Evolutionary conservation across 1,139 yeast genomes (phyloP).

Genomic region (Debaryomyces nepalensis): DNA sequence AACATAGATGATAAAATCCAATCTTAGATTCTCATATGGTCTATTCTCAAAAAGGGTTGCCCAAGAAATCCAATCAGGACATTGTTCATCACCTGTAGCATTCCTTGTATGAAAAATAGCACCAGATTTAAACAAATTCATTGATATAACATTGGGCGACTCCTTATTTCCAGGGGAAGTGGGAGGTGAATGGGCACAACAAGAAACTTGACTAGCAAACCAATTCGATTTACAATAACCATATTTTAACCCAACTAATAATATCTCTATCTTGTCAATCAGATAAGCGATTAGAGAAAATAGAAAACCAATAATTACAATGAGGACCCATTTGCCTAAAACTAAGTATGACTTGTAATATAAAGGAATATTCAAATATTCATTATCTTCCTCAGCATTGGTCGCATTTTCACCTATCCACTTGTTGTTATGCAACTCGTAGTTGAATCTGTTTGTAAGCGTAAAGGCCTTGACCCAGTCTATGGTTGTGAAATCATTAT

Average conservation of each 20-base stretch:
- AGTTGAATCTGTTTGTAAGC: slow-evolving; percentile 51
- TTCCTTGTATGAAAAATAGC: slow-evolving; percentile 18
- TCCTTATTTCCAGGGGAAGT: background rate
- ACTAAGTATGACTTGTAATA: slow-evolving; percentile 31
- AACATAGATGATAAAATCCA: slow-evolving; percentile 47
- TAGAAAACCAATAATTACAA: slow-evolving; percentile 50
- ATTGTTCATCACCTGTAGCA: slow-evolving; percentile 18
- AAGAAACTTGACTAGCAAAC: slow-evolving; percentile 50
- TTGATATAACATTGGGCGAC: background rate
- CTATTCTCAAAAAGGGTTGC: slow-evolving; percentile 31
- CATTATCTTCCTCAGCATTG: slow-evolving; percentile 7
- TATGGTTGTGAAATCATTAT: slow-evolving; percentile 71
- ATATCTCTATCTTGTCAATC: slow-evolving; percentile 56
- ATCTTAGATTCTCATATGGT: slow-evolving; percentile 22
- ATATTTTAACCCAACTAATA: slow-evolving; percentile 56
- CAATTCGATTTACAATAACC: slow-evolving; percentile 58
- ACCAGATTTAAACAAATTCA: slow-evolving; percentile 31
- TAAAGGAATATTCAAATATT: slow-evolving; percentile 25
- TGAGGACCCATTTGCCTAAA: slow-evolving; percentile 54
- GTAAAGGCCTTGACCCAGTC: slow-evolving; percentile 65
- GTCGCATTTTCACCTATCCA: slow-evolving; percentile 27
- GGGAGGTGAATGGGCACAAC: slow-evolving; percentile 34
- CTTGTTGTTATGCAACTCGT: slow-evolving; percentile 33
- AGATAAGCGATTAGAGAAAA: slow-evolving; percentile 56
- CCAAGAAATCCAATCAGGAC: slow-evolving; percentile 56